Evolutionary conservation across 331 rosid species (phyloP).

Genomic region (Quercus tomentella): DNA sequence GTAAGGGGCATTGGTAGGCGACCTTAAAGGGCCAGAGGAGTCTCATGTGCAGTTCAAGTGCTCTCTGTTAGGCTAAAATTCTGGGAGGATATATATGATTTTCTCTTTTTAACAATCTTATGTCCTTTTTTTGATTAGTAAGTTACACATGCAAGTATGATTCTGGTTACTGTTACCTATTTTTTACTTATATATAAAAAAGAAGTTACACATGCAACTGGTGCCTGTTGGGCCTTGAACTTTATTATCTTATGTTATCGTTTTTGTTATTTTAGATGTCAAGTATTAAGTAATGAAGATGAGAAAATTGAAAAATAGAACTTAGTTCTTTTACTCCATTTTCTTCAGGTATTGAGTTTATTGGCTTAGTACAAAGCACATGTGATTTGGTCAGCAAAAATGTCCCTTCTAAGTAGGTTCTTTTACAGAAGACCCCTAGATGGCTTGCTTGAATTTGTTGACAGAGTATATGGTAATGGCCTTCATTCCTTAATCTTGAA

Average conservation of each 20-base stretch:
- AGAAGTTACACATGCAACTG: too few species aligned
- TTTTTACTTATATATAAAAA: too few species aligned
- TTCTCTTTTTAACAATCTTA: too few species aligned
- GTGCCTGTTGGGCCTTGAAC: too few species aligned
- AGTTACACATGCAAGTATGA: too few species aligned
- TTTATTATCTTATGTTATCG: background rate
- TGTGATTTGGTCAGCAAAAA: conserved; percentile 19
- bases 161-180: too few species aligned
- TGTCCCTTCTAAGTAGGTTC: conserved; percentile 91
- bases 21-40: too few species aligned
- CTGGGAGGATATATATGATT: too few species aligned
- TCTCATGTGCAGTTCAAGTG: too few species aligned
- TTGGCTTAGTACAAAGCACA: conserved; percentile 16
- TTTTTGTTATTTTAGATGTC: background rate
- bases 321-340: conserved; percentile 18
- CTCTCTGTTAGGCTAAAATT: too few species aligned
- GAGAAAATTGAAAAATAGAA: conserved; percentile 9
- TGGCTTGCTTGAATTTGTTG: conserved; percentile 84
- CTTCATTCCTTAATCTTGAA: background rate
- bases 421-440: conserved; percentile 92
- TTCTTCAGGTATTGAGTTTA: conserved; percentile 20
- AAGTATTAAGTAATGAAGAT: background rate
- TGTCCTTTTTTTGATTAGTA: too few species aligned
- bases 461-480: conserved; percentile 71
- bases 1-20: too few species aligned